A percentile compares a stretch with the other conserved stretches of the same genome.
Evolutionary conservation across 139 green algal species (phyloP).

Genomic region (Chlorella sorokiniana): DNA sequence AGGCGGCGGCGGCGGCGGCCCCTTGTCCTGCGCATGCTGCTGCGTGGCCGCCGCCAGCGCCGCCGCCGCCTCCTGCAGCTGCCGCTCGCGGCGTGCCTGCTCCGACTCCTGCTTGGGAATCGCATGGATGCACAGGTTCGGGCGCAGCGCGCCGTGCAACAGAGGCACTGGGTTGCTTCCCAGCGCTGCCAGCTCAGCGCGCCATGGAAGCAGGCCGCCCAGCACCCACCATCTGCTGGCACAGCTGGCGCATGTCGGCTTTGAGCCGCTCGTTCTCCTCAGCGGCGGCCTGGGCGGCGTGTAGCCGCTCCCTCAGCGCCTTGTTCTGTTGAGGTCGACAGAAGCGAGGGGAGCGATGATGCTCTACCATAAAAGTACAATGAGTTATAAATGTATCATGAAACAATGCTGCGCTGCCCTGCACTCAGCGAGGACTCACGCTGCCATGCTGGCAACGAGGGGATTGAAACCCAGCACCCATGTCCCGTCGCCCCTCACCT

Average conservation of each 20-base stretch:
- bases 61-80: constrained; percentile 16
- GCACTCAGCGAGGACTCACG: too few species aligned
- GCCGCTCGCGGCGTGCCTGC: constrained; percentile 7
- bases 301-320: constrained; percentile 24
- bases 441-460: too few species aligned
- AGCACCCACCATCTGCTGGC: constrained; percentile 27
- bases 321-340: constrained; percentile 13
- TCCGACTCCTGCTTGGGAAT: constrained; percentile 11
- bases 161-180: too few species aligned
- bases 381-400: background rate
- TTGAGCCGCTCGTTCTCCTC: constrained; percentile 23
- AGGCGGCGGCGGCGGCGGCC: background rate
- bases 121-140: background rate
- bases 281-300: constrained; percentile 17
- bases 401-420: too few species aligned
- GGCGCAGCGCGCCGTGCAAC: too few species aligned
- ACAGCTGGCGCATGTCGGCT: constrained; percentile 7
- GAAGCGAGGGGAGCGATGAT: too few species aligned
- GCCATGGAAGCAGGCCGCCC: background rate
- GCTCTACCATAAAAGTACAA: background rate
- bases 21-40: background rate
- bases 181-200: background rate
- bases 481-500: background rate
- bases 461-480: too few species aligned
- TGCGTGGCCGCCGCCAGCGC: background rate